Base-by-base conservation (phyloP, 495 filamentous ascomycete species). In the Paragyromitra xinjiangensis region DNA sequence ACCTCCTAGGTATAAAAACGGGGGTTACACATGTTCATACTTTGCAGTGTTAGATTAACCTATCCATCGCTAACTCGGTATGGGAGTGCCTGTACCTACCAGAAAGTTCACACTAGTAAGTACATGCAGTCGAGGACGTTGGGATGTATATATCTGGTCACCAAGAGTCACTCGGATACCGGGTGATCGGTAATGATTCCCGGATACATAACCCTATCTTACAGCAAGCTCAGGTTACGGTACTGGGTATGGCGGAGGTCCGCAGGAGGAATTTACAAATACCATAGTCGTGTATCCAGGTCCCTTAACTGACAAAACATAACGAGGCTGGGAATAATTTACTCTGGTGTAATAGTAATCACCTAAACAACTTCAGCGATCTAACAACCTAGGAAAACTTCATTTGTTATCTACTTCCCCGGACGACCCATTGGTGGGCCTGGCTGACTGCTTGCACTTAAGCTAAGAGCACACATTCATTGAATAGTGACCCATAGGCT, bases 171-270 rank as follows among this genome's bases (percentile, higher is more conserved):
- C 67, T 69, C 67, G 53, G 48, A 22, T 3, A 0, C 2, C 67
- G 53, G 53, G 67, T 69, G 67, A 69, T 48, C 53, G 24, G 8
- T 0, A 48, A 37, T 69, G 67, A 58, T 69, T 44, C 66, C 6
- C n/a, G 14, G 9, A 16, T 29, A 44, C 22, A n/a, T 42, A 24
- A 2, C 7, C 16, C 37, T 42, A 26, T 2, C 5, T 16, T 44
- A 66, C 1, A n/a, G 1, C 7, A 26, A 12, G 8, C 39, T 24
- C 2, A 7, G 11, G 3, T 45, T 2, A 24, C 7, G 55, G 12
- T 2, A 14, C 55, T 29, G 29, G 9, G 26, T 8, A 29, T 6
- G 11, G 9, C 24, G n/a, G 24, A 16, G n/a, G 6, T 24, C 22
- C 2, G 16, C 22, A 0, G 6, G 22, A 53, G 50, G 22, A 55